Base-by-base conservation (phyloP, 306 rosid genomes). In the Casuarina equisetifolia region DNA sequence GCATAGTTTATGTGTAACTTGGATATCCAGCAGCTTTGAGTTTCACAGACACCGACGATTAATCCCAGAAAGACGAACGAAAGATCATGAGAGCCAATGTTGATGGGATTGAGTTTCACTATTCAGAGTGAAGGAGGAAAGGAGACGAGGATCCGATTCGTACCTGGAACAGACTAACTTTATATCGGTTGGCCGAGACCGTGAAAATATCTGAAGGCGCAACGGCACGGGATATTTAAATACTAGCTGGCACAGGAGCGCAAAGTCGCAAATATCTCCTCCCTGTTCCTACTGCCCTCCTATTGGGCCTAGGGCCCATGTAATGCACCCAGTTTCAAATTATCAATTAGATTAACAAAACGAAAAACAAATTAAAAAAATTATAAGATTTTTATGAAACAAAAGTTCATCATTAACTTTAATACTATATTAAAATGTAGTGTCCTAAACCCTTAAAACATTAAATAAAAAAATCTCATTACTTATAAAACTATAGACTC, bases 241-340 rank as follows among this genome's bases (percentile, higher is more conserved):
- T 32, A 32, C 32, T 25, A 0, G 32, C 1, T 25, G 32, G 32
- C 20, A 17, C 9, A 15, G 45, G 43, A 0, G 67, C 1, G 43
- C 4, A 16, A 66, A 25, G 32, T 25, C 32, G 32, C 32, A 77
- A 77, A 76, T 67, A 66, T 76, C 67, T 76, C 0, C 20, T 11
- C 4, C 5, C 58, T 52, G 15, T 52, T 13, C 19, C 17, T 9
- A 55, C 19, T 19, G 35, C 36, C 11, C 35, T 54, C 20, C 3
- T 54, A 54, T 54, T n/a, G 61, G 54, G 35, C 61, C 7, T 54
- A n/a, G 61, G 19, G 61, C 11, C 57, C 57, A 52, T 52, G 2
- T 52, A 52, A 12, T 9, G 13, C 3, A 4, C 5, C 4, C 5
- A 52, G 17, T 15, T 19, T 15, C 16, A 16, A 25, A 25, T 25